Evolutionary conservation across 2,329 filamentous ascomycete genomes (phyloP), one percentile per base, ranked within the genome.

Genomic region (Fusarium oligoseptatum): DNA sequence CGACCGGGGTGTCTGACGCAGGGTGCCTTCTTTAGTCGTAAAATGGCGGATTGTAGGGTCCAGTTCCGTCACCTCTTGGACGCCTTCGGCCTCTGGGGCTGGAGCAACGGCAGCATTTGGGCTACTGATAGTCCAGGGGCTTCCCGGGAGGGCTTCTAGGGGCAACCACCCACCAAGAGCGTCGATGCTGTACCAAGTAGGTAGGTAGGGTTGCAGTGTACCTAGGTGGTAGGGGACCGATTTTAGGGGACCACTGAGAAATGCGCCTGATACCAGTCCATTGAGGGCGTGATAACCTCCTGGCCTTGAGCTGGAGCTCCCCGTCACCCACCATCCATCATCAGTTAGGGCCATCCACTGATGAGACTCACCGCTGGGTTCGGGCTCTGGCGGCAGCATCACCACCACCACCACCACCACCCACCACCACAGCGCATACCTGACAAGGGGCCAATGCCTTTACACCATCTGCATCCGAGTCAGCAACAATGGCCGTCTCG

Each of bases 201-300:
- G 29, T 29, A 29, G 29, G 27, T 72, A 73, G 72, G 72, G 72
- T 72, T 74, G 64, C 72, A 74, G 57, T 41, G 64, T 32, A 32
- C 24, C 24, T 24, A 24, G 29, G 29, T 27, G 64, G 68, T 66
- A 74, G 62, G 72, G 72, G 66, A 72, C 68, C 55, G 55, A 60
- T 72, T 57, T 64, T 69, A 67, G 70, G 72, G 72, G 72, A 65
- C 68, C 71, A 64, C 68, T 74, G 64, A 73, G 67, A 70, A 64
- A 43, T 64, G 67, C 55, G 67, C 67, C 60, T 63, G 55, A n/a
- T 32, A 74, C 64, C 68, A 60, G 66, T 66, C 64, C 68, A 43
- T 69, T 60, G 20, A 37, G 45, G 60, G 50, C 29, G 52, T 71
- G 39, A 60, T 66, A 55, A 41, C 32, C 50, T 68, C 57, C 50